phyloP scores from a whole-genome alignment of 1,139 yeast species.

The Candida sp. region DNA sequence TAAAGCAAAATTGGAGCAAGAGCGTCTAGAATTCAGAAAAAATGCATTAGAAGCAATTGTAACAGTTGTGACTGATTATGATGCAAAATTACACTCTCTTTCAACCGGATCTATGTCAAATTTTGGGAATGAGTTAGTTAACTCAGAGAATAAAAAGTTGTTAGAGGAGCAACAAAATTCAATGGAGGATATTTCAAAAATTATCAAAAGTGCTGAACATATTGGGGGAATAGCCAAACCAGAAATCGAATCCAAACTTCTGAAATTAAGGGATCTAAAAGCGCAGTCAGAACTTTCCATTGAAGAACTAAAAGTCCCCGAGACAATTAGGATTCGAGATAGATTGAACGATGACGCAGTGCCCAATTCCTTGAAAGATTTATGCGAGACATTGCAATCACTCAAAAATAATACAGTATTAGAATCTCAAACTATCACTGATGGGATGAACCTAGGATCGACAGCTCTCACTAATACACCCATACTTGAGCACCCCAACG shows the following conservation, averaged over 20 bases:
- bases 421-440: neutral
- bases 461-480: neutral
- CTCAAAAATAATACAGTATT: neutral
- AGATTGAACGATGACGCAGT: neutral
- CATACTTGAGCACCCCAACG: neutral
- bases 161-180: neutral
- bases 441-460: too few species aligned
- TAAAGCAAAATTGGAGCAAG: neutral
- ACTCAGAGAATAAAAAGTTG: neutral
- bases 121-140: slow-evolving; percentile 1
- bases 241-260: neutral
- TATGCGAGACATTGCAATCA: neutral
- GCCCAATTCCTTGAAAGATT: neutral
- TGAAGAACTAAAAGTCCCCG: neutral
- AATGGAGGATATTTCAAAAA: neutral
- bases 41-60: neutral
- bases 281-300: neutral
- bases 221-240: neutral
- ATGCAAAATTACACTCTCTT: neutral
- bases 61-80: neutral
- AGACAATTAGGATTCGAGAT: neutral
- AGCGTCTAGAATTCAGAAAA: neutral
- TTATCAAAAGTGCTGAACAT: neutral
- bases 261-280: neutral
- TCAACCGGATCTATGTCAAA: neutral